Conservation (phyloP, 176 grass and related monocot species). For the Oryza glaberrima region DNA sequence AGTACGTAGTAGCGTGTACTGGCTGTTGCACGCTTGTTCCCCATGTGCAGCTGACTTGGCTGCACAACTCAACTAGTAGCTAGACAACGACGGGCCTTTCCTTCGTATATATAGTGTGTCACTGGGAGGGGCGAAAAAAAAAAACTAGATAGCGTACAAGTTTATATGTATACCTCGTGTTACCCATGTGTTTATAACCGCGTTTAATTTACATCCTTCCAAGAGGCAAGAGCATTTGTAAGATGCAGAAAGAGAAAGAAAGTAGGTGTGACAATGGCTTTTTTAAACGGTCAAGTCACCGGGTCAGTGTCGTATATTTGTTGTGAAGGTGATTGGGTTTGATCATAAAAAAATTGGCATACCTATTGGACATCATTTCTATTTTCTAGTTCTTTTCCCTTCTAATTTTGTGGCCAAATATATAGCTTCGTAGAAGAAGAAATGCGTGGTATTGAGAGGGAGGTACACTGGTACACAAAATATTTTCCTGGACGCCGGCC, state of each 20-base stretch:
- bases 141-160: not conserved
- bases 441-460: too few species aligned
- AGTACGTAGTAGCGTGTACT: slow-evolving; percentile 9
- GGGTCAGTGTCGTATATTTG: not conserved
- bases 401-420: too few species aligned
- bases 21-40: slow-evolving; percentile 36
- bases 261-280: not conserved
- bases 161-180: not conserved
- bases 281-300: too few species aligned
- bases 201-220: not conserved
- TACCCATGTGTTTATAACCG: not conserved
- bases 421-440: too few species aligned
- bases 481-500: too few species aligned
- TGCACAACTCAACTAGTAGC: not conserved
- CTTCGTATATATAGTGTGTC: not conserved
- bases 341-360: too few species aligned
- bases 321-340: not conserved
- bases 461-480: too few species aligned
- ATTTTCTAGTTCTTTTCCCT: too few species aligned
- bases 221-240: not conserved
- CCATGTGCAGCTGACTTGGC: slow-evolving; percentile 34
- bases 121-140: too few species aligned
- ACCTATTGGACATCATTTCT: too few species aligned
- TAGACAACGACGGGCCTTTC: not conserved
- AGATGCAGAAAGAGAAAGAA: not conserved